Evolutionary conservation across 2,329 filamentous ascomycete species (phyloP), one percentile per base, ranked within the genome.

Genomic region (Sclerotinia glacialis): DNA sequence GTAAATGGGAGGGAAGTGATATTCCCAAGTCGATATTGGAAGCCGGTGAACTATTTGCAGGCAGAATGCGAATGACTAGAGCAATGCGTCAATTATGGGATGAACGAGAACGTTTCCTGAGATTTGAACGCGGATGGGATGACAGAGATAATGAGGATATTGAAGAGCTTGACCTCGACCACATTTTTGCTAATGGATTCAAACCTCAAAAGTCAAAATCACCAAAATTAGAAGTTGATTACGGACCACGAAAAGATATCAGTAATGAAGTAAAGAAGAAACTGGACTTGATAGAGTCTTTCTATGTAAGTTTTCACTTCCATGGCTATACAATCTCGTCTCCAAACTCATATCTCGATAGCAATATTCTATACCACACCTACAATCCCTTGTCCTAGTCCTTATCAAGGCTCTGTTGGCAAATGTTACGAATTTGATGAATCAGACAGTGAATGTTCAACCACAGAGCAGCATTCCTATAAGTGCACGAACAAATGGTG

Each of bases 41-140:
- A 78, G 95, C 95, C 8, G 95, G 95, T 9, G 90, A 95, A 74
- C 82, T 99, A 1, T 99, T 99, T 77, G 91, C 93, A 0, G 89
- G 86, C 67, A 86, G 95, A 62, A 95, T 97, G 77, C 86, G 94
- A 71, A 96, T 96, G 84, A 96, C 93, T 0, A 85, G 95, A 68
- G 92, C 92, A 6, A 94, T 96, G 79, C 87, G 92, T 65, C 95
- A 99, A 78, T 81, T 99, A 18, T 99, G 95, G 94, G 90, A 96
- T 71, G 93, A 96, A 76, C 86, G 95, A 58, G 93, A 97, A 73
- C 86, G 86, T 37, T 99, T 96, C 72, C 88, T 97, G 80, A 94
- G 91, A 74, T 96, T 91, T 71, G 94, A 98, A 73, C 85, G 95
- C 65, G 95, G 95, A 12, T 99, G 93, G 92, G 87, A 90, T 67